These are phyloP conservation scores for Medicago arabica DNA, from an alignment of 306 rosid genomes.

Conservation along the genomic window DNA sequence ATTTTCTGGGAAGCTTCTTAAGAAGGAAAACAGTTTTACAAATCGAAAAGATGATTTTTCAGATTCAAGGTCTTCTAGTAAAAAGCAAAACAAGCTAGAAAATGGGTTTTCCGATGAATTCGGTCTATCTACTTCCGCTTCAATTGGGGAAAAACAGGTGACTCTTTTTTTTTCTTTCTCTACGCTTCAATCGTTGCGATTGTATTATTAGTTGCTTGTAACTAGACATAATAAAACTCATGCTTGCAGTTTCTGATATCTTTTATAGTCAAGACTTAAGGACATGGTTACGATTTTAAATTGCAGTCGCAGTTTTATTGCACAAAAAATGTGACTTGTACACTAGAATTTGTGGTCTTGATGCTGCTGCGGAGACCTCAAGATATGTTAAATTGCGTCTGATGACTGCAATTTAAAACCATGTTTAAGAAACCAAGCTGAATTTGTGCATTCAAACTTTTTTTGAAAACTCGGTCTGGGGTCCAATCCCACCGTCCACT, in stretches of 20 bases:
- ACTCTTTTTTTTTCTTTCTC: background rate
- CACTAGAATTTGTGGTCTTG: background rate
- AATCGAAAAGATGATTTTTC: constrained; percentile 39
- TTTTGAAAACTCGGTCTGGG: background rate
- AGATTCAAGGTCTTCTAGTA: constrained; percentile 49
- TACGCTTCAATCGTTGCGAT: too few relatives aligned
- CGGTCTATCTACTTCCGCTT: constrained; percentile 44
- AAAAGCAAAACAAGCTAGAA: constrained; percentile 43
- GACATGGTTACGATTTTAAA: background rate
- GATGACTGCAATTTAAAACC: background rate
- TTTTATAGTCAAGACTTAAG: background rate
- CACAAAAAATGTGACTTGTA: background rate
- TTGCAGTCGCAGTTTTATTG: background rate
- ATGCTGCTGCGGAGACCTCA: background rate
- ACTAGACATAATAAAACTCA: background rate
- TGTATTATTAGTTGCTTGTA: background rate
- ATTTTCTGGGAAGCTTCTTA: constrained; percentile 60
- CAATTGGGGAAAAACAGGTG: constrained; percentile 54
- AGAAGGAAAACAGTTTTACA: constrained; percentile 39
- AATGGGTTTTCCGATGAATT: constrained; percentile 51
- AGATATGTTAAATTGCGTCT: background rate
- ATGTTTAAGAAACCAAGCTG: background rate
- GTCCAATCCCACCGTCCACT: too few relatives aligned
- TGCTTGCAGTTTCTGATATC: constrained; percentile 11
- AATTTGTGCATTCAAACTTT: constrained; percentile 6